Evolutionary conservation across 1,284 basidiomycete species (phyloP), one percentile per base, ranked within the genome.

Genomic region (Puccinia triticina): DNA sequence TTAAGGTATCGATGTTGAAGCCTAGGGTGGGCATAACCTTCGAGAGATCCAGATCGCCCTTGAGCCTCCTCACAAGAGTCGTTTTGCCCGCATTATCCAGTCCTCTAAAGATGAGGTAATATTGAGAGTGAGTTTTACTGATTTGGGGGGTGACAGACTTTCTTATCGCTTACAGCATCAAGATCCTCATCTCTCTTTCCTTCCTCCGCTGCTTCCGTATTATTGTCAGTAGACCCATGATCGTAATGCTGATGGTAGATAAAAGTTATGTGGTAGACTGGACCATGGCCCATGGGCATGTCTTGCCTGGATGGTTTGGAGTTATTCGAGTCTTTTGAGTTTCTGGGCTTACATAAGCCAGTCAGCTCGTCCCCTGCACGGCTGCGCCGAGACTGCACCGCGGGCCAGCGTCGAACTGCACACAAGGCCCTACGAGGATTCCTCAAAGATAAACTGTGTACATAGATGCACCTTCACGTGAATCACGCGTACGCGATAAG

Each of bases 41-140:
- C 85, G 90, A 90, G 84, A 96, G 94, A 86, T 96, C 93, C 16
- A 84, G 84, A 88, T 98, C 95, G 37, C 91, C 92, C 84, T 94
- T 95, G 83, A 99, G 90, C 87, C 93, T 94, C 89, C 98, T 98
- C 83, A 99, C 88, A 84, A 99, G 98, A 0, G 96, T 99, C 2
- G 97, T 98, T 89, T 99, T 99, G 76, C 97, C 97, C 0, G 96
- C 96, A 87, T 99, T 99, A 88, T 99, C 97, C 21, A 99, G 91
- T n/a, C 97, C 96, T 73, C 95, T 97, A 87, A 43, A 59, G 21
- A 16, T 26, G 18, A 71, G 32, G 26, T 29, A 40, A 43, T 21
- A 64, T 50, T 43, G 18, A 78, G 32, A 66, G 32, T 37, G 21
- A 46, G 16, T 66, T 61, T 50, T 1, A n/a, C 18, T 69, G 16